Evolutionary conservation across 1,139 yeast species (phyloP), one percentile per base, ranked within the genome.

Genomic region (Zhuliangozyma blackwelliae): DNA sequence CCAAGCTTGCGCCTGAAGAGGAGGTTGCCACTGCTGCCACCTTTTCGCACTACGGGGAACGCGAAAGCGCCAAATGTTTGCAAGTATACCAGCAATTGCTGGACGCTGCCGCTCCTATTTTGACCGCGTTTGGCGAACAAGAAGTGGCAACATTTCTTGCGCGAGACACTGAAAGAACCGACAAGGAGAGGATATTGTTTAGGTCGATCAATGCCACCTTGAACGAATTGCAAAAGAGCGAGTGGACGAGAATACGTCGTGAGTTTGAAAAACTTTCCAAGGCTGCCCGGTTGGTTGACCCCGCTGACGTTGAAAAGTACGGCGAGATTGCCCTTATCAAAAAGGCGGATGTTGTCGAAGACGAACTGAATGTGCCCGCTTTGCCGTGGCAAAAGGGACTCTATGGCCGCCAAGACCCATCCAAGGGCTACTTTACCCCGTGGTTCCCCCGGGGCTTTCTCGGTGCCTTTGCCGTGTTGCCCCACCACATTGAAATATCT

Each of bases 381-480:
- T 66, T 85, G 39, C 92, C 92, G 44, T 83, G 89, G 89, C 94
- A 85, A 61, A 68, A 72, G 40, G 77, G 80, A 35, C 72, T 82
- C 48, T 88, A 74, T 58, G 97, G 97, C 19, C 82, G 95, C 54
- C 64, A 78, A 48, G 83, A 87, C 39, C 82, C 90, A 11, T 54
- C 71, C 27, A 88, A 84, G 66, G 77, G 90, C 7, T 92, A 83
- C 63, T 92, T 92, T 68, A 88, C 97, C 7, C 98, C 98, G 37
- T 92, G 97, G 97, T 75, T 82, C 41, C 95, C 97, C 44, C 82
- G 96, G 64, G 95, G 92, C 30, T 92, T 90, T 63, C 65, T 92
- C 46, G 90, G 96, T 5, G 94, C 96, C 33, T 88, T 90, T 62
- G 94, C 97, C 11, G 76, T 92, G 43, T 75, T 88, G 50, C 98